phyloP scores from a whole-genome alignment of 2,329 filamentous ascomycete genomes.

The Dactylellina haptotyla region DNA sequence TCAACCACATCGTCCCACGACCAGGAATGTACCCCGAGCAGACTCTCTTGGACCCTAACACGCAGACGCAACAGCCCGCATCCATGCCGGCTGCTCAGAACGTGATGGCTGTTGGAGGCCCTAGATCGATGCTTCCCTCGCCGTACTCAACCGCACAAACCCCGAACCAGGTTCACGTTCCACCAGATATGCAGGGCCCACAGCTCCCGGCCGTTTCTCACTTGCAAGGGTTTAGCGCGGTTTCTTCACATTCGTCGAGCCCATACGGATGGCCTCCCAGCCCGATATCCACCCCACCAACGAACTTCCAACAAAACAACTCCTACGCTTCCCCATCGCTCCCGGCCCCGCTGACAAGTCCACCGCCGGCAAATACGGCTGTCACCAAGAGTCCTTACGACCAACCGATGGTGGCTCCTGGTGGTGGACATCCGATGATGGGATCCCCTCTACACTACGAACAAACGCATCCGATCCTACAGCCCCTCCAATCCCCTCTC shows the following conservation, averaged over 20 bases:
- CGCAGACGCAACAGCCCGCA: conserved; percentile 74
- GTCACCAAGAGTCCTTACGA: conserved; percentile 55
- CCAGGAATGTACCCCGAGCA: conserved; percentile 98
- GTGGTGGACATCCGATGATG: conserved; percentile 55
- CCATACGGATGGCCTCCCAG: conserved; percentile 59
- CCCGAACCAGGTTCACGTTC: conserved; percentile 60
- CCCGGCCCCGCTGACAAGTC: conserved; percentile 53
- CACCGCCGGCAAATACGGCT: conserved; percentile 56
- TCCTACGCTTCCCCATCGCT: conserved; percentile 22
- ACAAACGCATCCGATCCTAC: conserved; percentile 57
- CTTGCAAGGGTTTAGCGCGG: conserved; percentile 38
- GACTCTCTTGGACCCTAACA: conserved; percentile 77
- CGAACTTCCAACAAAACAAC: conserved; percentile 40
- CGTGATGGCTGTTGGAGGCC: conserved; percentile 67
- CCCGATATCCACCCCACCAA: conserved; percentile 58
- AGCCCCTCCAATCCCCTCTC: conserved; percentile 61
- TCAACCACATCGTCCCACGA: conserved; percentile 83
- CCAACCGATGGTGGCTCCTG: conserved; percentile 57
- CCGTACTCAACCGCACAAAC: conserved; percentile 60
- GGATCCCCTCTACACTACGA: conserved; percentile 57
- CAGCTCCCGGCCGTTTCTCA: conserved; percentile 57
- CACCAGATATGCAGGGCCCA: conserved; percentile 62
- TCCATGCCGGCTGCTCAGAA: conserved; percentile 31
- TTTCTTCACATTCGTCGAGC: conserved; percentile 50
- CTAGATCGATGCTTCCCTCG: conserved; percentile 69